Evolutionary conservation across 495 filamentous ascomycete genomes (phyloP).

Genomic region (Penicillium macrosclerotiorum): DNA sequence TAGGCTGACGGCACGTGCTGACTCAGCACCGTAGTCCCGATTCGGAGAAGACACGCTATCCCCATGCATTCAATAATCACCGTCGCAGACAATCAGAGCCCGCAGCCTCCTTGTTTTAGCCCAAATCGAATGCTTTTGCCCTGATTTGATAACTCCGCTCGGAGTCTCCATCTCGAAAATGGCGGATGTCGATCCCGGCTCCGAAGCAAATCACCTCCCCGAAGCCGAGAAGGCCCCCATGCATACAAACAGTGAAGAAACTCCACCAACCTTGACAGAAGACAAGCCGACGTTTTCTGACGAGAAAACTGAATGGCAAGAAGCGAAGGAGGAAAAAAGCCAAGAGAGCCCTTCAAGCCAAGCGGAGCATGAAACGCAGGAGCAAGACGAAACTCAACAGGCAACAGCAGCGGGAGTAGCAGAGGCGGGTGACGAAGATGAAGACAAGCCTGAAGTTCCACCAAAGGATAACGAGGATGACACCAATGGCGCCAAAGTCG

Average conservation of each 20-base stretch:
- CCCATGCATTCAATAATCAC: slow-evolving; percentile 8
- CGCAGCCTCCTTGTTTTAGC: slow-evolving; percentile 18
- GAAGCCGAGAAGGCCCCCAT: slow-evolving; percentile 32
- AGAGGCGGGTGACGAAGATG: slow-evolving; percentile 3
- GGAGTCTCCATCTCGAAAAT: slow-evolving; percentile 44
- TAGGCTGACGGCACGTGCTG: slow-evolving; percentile 6
- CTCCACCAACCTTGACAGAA: slow-evolving; percentile 24
- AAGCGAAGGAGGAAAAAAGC: slow-evolving; percentile 24
- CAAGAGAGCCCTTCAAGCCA: slow-evolving; percentile 6
- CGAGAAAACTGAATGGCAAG: slow-evolving; percentile 29
- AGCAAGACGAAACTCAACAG: slow-evolving; percentile 15
- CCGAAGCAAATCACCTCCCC: slow-evolving; percentile 34
- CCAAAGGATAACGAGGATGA: slow-evolving; percentile 20
- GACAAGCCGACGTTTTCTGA: slow-evolving; percentile 34
- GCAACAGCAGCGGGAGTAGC: not conserved
- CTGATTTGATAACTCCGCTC: slow-evolving; percentile 29
- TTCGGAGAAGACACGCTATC: slow-evolving; percentile 29
- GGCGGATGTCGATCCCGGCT: slow-evolving; percentile 46
- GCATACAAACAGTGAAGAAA: slow-evolving; percentile 25
- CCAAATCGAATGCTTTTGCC: slow-evolving; percentile 32
- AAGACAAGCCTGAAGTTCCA: slow-evolving; percentile 24
- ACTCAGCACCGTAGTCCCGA: slow-evolving; percentile 22
- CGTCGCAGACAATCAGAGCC: slow-evolving; percentile 7
- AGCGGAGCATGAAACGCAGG: slow-evolving; percentile 4
- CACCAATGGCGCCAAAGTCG: slow-evolving; percentile 1